Evolutionary conservation across 2,329 filamentous ascomycete species (phyloP).

Genomic region (Neonectria coccinea): DNA sequence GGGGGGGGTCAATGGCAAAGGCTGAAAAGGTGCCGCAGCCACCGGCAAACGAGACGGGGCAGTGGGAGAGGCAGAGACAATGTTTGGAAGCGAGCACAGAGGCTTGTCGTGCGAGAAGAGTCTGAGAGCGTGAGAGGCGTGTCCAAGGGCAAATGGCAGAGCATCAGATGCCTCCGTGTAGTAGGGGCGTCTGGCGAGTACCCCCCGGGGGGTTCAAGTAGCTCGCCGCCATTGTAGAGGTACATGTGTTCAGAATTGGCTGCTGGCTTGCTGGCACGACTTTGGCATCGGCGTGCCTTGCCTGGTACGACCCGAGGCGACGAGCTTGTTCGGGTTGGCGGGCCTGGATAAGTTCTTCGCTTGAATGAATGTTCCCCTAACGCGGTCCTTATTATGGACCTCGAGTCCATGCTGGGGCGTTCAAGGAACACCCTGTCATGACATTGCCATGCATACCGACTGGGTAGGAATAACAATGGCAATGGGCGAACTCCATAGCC

Average conservation of each 20-base stretch:
- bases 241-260: slow-evolving; percentile 33
- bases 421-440: neutral
- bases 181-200: slow-evolving; percentile 32
- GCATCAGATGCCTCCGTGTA: slow-evolving; percentile 36
- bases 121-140: slow-evolving; percentile 37
- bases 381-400: too few relatives aligned
- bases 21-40: slow-evolving; percentile 26
- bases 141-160: slow-evolving; percentile 34
- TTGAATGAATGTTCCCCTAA: too few relatives aligned
- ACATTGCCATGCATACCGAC: slow-evolving; percentile 1
- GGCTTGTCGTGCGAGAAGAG: slow-evolving; percentile 32
- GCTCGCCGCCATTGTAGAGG: slow-evolving; percentile 24
- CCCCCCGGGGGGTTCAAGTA: slow-evolving; percentile 28
- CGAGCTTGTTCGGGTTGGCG: slow-evolving; percentile 15
- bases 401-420: neutral
- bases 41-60: slow-evolving; percentile 39
- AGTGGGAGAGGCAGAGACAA: slow-evolving; percentile 32
- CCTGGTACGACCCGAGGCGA: slow-evolving; percentile 22
- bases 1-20: too few relatives aligned
- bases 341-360: neutral
- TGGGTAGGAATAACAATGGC: slow-evolving; percentile 1
- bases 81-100: slow-evolving; percentile 40
- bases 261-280: slow-evolving; percentile 12
- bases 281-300: slow-evolving; percentile 11
- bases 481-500: slow-evolving; percentile 17